A percentile compares a stretch with the other conserved stretches of the same genome.
Conservation (phyloP, 495 filamentous ascomycete species). For the Aspergillus haitiensis region DNA sequence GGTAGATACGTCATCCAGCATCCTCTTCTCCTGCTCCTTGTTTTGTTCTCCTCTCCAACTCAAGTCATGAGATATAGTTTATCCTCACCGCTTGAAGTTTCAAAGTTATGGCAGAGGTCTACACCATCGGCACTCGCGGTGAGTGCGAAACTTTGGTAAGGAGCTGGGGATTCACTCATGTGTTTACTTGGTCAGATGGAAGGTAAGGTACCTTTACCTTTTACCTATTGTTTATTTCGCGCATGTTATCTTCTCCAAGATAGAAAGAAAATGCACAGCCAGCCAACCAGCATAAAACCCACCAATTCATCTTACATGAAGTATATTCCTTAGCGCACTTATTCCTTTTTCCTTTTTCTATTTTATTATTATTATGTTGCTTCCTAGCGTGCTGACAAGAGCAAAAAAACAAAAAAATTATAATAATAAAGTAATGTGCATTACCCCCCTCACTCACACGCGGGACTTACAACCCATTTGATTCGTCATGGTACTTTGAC, state of each 20-base stretch:
- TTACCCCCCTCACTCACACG: constrained; percentile 74
- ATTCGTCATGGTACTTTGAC: constrained; percentile 71
- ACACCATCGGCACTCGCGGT: constrained; percentile 41
- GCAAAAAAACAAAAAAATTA: too few relatives aligned
- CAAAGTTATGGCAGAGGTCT: constrained; percentile 24
- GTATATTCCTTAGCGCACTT: neutral
- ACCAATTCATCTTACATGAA: constrained; percentile 1
- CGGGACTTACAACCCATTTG: constrained; percentile 70
- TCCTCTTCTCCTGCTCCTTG: too few relatives aligned
- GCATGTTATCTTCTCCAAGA: too few relatives aligned
- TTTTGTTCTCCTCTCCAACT: neutral
- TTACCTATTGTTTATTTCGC: neutral
- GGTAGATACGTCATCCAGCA: neutral
- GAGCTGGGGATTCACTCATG: constrained; percentile 72
- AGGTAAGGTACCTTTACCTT: constrained; percentile 50
- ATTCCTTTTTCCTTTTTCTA: neutral
- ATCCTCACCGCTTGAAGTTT: neutral
- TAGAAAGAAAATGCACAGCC: neutral
- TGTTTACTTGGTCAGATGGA: constrained; percentile 81
- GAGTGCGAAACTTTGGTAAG: constrained; percentile 65
- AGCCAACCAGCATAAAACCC: neutral
- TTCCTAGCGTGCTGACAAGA: neutral
- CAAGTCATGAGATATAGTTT: neutral
- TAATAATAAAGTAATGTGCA: constrained; percentile 57
- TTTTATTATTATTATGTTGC: neutral